Evolutionary conservation across 2,329 filamentous ascomycete species (phyloP).

Genomic region (Fusarium floridanum): DNA sequence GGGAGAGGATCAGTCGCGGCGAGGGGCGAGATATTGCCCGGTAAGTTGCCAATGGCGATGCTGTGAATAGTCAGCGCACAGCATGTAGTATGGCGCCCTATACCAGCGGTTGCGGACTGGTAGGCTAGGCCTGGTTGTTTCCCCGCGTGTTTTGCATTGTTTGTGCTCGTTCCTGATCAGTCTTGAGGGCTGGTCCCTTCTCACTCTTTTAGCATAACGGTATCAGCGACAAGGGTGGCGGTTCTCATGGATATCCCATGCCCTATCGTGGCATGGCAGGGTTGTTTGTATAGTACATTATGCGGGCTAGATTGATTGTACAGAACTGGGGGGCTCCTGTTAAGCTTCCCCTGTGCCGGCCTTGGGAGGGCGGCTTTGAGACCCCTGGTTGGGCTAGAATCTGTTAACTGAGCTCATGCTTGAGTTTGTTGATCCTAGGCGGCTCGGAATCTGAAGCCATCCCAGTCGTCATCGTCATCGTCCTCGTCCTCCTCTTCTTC

Average conservation of each 20-base stretch:
- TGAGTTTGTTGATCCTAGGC: slow-evolving; percentile 11
- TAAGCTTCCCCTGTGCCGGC: slow-evolving; percentile 6
- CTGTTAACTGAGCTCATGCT: not conserved
- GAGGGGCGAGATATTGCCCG: slow-evolving; percentile 41
- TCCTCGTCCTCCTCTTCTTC: slow-evolving; percentile 63
- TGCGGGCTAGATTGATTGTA: slow-evolving; percentile 44
- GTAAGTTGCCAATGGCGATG: slow-evolving; percentile 36
- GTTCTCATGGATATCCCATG: slow-evolving; percentile 9
- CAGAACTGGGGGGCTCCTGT: slow-evolving; percentile 28
- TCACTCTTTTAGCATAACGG: slow-evolving; percentile 12
- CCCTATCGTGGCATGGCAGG: slow-evolving; percentile 14
- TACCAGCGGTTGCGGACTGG: not conserved
- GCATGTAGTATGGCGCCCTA: not conserved
- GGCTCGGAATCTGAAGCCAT: slow-evolving; percentile 66
- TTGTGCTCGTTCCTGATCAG: not conserved
- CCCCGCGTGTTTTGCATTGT: not conserved
- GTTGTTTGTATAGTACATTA: slow-evolving; percentile 45
- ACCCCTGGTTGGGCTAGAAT: not conserved
- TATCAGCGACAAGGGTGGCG: not conserved
- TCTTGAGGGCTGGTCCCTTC: slow-evolving; percentile 11
- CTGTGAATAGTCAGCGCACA: not conserved
- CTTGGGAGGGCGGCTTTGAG: not conserved
- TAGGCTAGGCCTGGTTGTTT: not conserved
- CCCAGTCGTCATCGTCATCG: slow-evolving; percentile 66
- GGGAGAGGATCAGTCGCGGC: slow-evolving; percentile 70